phyloP scores from a whole-genome alignment of 2,329 filamentous ascomycete species.

The Whalleya microplaca region DNA sequence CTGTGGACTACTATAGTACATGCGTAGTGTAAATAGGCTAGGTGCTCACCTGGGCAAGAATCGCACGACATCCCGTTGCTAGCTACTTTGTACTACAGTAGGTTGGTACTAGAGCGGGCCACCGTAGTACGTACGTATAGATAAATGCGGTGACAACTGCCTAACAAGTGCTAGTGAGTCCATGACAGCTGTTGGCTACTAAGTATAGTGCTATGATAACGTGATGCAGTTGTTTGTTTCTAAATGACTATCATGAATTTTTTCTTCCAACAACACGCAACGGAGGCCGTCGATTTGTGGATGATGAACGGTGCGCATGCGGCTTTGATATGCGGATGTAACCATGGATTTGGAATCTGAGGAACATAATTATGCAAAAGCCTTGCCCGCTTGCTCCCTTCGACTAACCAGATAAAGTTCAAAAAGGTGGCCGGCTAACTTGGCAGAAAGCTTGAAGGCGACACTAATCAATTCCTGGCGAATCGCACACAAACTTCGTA shows the following conservation, averaged over 20 bases:
- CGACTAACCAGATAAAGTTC: too few relatives aligned
- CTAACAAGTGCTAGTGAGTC: neutral
- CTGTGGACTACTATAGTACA: too few relatives aligned
- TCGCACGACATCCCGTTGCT: neutral
- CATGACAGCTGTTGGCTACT: neutral
- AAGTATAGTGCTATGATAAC: neutral
- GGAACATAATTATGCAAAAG: too few relatives aligned
- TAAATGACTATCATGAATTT: neutral
- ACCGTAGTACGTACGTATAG: neutral
- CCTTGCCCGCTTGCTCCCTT: too few relatives aligned
- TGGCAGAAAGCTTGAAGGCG: neutral
- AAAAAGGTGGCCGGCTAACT: neutral
- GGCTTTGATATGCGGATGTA: too few relatives aligned
- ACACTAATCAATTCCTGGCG: neutral
- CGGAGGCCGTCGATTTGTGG: too few relatives aligned
- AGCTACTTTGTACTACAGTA: neutral
- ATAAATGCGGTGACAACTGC: neutral
- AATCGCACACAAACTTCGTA: constrained; percentile 4
- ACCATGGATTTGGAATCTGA: neutral
- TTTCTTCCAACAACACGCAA: neutral
- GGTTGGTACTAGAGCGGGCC: too few relatives aligned
- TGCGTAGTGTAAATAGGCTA: too few relatives aligned
- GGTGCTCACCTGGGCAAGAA: neutral
- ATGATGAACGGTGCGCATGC: too few relatives aligned
- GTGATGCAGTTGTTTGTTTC: neutral